Evolutionary conservation across 805 yeast species (phyloP), one percentile per base, ranked within the genome.

Genomic region (Pichia sporocuriosa): DNA sequence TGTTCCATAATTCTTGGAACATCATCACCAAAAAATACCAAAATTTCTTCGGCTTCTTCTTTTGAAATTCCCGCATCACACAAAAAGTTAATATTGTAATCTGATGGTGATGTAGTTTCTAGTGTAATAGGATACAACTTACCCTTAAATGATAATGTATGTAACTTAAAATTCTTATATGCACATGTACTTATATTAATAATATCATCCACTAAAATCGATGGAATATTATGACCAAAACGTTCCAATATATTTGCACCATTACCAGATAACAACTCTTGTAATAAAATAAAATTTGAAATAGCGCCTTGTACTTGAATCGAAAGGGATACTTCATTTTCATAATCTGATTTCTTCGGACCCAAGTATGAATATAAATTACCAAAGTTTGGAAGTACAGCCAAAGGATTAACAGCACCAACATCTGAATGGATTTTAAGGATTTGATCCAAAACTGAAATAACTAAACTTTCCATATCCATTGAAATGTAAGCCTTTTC

Each of bases 351-450:
- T 12, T 53, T 56, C 7, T 57, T 51, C 16, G 46, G 45, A 25
- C 45, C 44, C n/a, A 59, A 50, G 35, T 67, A 69, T 4, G 72
- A 66, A 42, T 63, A 66, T 3, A 72, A 65, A n/a, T 65, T 52
- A 5, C 57, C 59, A 1, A 65, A 61, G n/a, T 56, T 50, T 13
- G 61, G 55, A 19, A 72, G 66, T 4, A 35, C 23, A 19, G 56
- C 48, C 6, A 65, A 37, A 19, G 52, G 50, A 4, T 67, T 67
- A 34, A 59, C 57, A 10, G 67, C 65, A 3, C 70, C 67, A 11
- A 46, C 32, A 15, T 70, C 71, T n/a, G 69, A 67, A 48, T 73
- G 66, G 9, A 76, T 62, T 2, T 66, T 61, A 4, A 77, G 54
- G 2, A 68, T 48, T 29, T 56, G 57, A 20, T 45, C 47, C 21